Evolutionary conservation across 2,329 filamentous ascomycete genomes (phyloP).

Genomic region (Calycina herbarum): DNA sequence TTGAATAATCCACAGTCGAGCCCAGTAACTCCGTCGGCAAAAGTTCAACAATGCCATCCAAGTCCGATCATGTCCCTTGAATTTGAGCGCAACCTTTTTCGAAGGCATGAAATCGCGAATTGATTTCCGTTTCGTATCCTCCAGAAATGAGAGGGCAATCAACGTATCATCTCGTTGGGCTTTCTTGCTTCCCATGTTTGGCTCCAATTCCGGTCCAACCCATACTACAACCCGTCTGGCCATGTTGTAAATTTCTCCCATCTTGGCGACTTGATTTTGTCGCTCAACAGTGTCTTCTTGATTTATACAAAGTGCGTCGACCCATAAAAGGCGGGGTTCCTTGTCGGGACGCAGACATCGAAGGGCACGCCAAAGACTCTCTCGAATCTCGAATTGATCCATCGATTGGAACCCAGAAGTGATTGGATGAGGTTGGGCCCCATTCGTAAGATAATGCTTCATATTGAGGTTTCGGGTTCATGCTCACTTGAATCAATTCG

Average conservation of each 20-base stretch:
- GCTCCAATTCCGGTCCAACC: not conserved
- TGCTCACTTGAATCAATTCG: not conserved
- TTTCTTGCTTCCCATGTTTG: no score
- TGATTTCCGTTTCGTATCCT: no score
- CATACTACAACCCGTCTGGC: not conserved
- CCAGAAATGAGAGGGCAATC: no score
- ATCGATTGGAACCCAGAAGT: not conserved
- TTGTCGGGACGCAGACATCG: constrained; percentile 8
- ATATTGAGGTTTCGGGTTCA: not conserved
- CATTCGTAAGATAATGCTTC: constrained; percentile 8
- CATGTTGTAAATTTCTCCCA: constrained; percentile 23
- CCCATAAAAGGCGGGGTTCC: constrained; percentile 15
- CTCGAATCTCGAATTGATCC: constrained; percentile 4
- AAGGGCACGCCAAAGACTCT: constrained; percentile 16
- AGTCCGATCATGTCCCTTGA: no score
- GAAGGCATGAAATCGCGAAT: no score
- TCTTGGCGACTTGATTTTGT: constrained; percentile 24
- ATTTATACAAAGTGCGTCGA: constrained; percentile 26
- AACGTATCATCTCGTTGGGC: no score
- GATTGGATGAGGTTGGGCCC: not conserved
- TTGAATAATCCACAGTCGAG: no score
- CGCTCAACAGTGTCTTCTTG: constrained; percentile 22
- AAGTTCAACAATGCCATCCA: no score
- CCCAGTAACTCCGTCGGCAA: no score
- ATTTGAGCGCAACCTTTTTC: no score